A percentile compares a stretch with the other conserved stretches of the same genome.
Evolutionary conservation across 2,329 filamentous ascomycete genomes (phyloP).

Genomic region (Incumbomyces delicatus): DNA sequence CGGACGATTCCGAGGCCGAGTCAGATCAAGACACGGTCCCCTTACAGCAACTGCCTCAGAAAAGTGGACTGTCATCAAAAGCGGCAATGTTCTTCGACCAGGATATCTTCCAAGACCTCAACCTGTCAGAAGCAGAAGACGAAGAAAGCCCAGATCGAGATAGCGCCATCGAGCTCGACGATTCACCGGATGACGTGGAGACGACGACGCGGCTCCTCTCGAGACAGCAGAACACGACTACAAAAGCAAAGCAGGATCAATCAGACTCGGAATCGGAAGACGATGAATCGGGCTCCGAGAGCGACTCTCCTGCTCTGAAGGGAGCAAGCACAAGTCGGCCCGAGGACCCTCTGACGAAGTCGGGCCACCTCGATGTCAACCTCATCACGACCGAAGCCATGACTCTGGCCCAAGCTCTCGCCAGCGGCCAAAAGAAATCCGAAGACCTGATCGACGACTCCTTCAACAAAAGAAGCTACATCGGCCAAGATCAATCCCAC

Average conservation of each 20-base stretch:
- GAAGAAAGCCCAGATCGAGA: slow-evolving; percentile 37
- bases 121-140: slow-evolving; percentile 49
- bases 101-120: slow-evolving; percentile 83
- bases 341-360: slow-evolving; percentile 31
- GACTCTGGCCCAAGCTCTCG: slow-evolving; percentile 88
- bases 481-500: slow-evolving; percentile 82
- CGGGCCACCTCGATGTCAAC: slow-evolving; percentile 64
- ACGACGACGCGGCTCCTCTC: slow-evolving; percentile 18
- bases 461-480: slow-evolving; percentile 91
- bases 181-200: slow-evolving; percentile 16
- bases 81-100: slow-evolving; percentile 88
- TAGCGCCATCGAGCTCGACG: slow-evolving; percentile 29
- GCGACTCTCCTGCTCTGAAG: slow-evolving; percentile 24
- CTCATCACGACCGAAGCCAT: slow-evolving; percentile 99
- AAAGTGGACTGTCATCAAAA: slow-evolving; percentile 62
- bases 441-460: slow-evolving; percentile 77
- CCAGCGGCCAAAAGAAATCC: slow-evolving; percentile 70
- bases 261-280: background rate
- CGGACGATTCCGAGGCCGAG: slow-evolving; percentile 45
- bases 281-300: slow-evolving; percentile 24
- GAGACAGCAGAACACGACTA: slow-evolving; percentile 12
- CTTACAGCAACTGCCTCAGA: slow-evolving; percentile 17
- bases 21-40: slow-evolving; percentile 25
- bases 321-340: slow-evolving; percentile 5
- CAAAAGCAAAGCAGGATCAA: slow-evolving; percentile 18